Conservation (phyloP, 2,329 filamentous ascomycete genomes). For the Davidsoniella virescens region DNA sequence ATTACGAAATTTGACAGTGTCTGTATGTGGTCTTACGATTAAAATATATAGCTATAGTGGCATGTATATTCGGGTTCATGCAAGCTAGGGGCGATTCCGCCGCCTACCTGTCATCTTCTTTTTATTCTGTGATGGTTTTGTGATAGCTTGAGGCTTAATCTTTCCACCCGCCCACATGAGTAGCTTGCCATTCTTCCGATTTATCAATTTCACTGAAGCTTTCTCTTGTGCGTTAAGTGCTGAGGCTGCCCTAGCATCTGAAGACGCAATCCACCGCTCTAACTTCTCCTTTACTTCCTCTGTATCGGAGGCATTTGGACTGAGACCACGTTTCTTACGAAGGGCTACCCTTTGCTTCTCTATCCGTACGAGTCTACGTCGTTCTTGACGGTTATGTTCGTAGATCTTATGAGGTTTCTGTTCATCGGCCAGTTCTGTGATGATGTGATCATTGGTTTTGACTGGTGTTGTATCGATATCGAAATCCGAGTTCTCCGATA, state of each 20-base stretch:
- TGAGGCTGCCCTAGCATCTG: slow-evolving; percentile 2
- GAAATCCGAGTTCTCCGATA: neutral
- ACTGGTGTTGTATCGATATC: slow-evolving; percentile 1
- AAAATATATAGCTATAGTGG: too few species aligned
- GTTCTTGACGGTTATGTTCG: neutral
- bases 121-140: too few species aligned
- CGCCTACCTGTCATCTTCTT: too few species aligned
- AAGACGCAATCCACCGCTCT: slow-evolving; percentile 1
- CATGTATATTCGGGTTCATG: too few species aligned
- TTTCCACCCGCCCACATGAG: neutral
- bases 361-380: slow-evolving; percentile 6
- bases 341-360: slow-evolving; percentile 6
- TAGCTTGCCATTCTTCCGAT: neutral
- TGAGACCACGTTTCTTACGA: neutral
- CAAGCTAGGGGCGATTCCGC: neutral
- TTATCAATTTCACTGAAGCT: neutral
- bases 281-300: slow-evolving; percentile 6
- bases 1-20: neutral
- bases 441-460: neutral
- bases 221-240: neutral
- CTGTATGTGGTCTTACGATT: too few species aligned
- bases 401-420: neutral
- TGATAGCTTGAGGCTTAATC: too few species aligned
- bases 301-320: neutral
- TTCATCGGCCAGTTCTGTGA: neutral